Evolutionary conservation across 2,329 filamentous ascomycete genomes (phyloP), one percentile per base, ranked within the genome.

Genomic region (Rugonectria rugulosa): DNA sequence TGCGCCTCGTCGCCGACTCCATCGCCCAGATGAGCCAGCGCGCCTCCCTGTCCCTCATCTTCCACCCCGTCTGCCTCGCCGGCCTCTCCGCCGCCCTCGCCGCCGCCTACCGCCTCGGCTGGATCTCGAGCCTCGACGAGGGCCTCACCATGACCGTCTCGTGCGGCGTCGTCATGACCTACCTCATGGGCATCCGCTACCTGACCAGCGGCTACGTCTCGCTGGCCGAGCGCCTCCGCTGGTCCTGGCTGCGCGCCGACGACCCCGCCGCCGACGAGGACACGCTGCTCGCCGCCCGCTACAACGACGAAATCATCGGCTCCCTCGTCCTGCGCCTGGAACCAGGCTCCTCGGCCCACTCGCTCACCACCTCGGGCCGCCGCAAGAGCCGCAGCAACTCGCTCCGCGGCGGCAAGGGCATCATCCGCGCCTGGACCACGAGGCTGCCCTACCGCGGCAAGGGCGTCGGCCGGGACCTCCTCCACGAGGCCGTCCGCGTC

Each of bases 391-490:
- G 70, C 63, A 72, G 66, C 43, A 59, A 61, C 63, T 76, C 68
- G 68, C 77, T 79, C 63, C 70, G 77, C 61, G 85, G 87, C 29
- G 88, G 88, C 47, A 83, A 82, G 59, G 90, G 88, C 8, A 78
- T 92, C 42, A 88, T 97, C 53, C 84, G 90, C 23, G 92, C 90
- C 2, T 97, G 92, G 92, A 94, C 91, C 2, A 90, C 92, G 2
- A 81, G 81, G 68, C 75, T 87, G 45, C 79, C 81, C 63, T 92
- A 91, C 71, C 82, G 92, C 21, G 79, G 84, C 26, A 84, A 85
- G 59, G 91, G 92, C 0, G 79, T 96, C 20, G 92, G 92, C 3
- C 81, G 78, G 34, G 88, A 87, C 26, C 74, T 97, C 66, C 78
- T 97, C 42, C 83, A 88, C 63, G 88, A 90, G 64, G 91, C 89